phyloP scores from a whole-genome alignment of 2,329 filamentous ascomycete genomes.

The Coniochaeta sp. region DNA sequence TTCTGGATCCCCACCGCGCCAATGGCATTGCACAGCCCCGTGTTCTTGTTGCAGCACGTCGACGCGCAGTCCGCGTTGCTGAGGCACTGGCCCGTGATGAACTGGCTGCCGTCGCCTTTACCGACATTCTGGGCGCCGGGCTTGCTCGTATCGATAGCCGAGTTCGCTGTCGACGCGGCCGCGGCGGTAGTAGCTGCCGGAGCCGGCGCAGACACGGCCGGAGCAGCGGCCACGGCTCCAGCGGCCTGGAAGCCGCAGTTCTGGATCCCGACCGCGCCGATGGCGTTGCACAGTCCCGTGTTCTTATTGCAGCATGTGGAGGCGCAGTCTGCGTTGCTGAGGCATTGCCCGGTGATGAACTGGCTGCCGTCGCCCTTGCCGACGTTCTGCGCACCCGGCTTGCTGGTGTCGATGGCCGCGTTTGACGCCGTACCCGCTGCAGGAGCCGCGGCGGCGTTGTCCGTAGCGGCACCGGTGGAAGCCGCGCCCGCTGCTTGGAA shows the following conservation, averaged over 20 bases:
- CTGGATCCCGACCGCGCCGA: constrained; percentile 1
- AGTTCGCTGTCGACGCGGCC: not conserved
- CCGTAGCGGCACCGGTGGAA: not conserved
- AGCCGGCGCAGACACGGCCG: not conserved
- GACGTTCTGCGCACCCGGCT: constrained; percentile 22
- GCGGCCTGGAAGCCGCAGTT: not conserved
- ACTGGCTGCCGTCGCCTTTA: constrained; percentile 21
- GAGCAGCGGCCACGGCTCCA: not conserved
- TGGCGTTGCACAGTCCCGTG: constrained; percentile 1
- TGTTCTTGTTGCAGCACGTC: constrained; percentile 17
- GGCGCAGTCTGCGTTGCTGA: constrained; percentile 18
- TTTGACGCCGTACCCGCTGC: too few species aligned
- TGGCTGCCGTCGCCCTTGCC: constrained; percentile 17
- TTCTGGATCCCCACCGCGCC: constrained; percentile 2
- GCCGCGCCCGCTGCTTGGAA: not conserved
- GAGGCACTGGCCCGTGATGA: constrained; percentile 25
- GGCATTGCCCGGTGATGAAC: constrained; percentile 22
- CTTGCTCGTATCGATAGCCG: not conserved
- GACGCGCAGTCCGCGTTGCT: constrained; percentile 23
- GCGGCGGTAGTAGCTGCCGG: not conserved
- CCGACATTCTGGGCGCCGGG: constrained; percentile 18
- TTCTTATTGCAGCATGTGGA: constrained; percentile 18
- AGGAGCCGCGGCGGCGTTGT: not conserved
- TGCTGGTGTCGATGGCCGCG: constrained; percentile 6
- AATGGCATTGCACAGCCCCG: not conserved